Base-by-base conservation (phyloP, 345 rosid species). In the Boechera stricta region DNA sequence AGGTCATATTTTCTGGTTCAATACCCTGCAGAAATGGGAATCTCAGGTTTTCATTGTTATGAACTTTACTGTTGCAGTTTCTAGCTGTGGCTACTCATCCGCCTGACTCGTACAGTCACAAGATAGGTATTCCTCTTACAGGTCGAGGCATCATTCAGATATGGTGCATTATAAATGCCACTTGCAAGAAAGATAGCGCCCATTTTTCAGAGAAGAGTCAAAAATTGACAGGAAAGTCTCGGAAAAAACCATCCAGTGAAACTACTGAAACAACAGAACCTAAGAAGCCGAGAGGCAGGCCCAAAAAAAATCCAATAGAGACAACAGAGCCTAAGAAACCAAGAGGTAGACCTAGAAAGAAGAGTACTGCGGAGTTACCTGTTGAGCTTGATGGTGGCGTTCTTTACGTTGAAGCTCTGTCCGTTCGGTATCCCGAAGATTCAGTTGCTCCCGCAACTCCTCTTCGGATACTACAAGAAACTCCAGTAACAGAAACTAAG, bases 51-150 rank as follows among this genome's bases (percentile, higher is more conserved):
- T 74, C 67, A 66, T 41, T 66, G 24, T 53, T 51, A 11, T 64
- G 8, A 31, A 12, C 15, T 15, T 24, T 72, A 41, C 32, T 81
- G 67, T 53, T 55, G 68, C 85, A 92, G 98, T 95, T 87, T 85
- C 81, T 95, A 79, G 98, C 97, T 61, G 86, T 92, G 74, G 87
- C 94, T 81, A 86, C 97, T 79, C 99, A 92, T 87, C 95, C 97
- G 59, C 87, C 94, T 58, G 93, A 83, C 56, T 86, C 97, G 60
- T 88, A 76, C 70, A 82, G 84, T 79, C 97, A 94, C 88, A 88
- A 82, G 84, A 80, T 89, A 32, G 97, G 97, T 71, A 70, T 66
- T 73, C 85, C 86, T 36, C 87, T 88, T 74, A 70, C 83, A 62
- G 98, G 98, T 56, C 86, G 96, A 80, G 98, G 98, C 74, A 69